Evolutionary conservation across 768 basidiomycete genomes (phyloP).

Genomic region (Termitomyces sp.): DNA sequence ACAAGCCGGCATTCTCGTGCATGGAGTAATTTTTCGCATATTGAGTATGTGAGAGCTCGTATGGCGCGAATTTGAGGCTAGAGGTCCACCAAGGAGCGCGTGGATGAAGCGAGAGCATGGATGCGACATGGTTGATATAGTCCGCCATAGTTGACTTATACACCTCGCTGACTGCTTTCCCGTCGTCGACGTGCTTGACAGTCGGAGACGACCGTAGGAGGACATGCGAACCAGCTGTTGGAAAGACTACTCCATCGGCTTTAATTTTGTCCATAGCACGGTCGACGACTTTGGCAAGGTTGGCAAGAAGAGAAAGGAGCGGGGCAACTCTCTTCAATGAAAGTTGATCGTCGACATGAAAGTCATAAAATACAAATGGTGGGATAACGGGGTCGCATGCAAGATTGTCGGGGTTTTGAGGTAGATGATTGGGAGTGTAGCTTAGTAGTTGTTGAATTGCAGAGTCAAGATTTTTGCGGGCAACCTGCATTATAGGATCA

Average conservation of each 20-base stretch:
- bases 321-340: conserved; percentile 1
- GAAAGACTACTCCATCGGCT: not conserved
- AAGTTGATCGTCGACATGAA: conserved; percentile 7
- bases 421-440: not conserved
- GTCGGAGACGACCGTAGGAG: not conserved
- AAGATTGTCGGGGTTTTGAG: not conserved
- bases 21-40: not conserved
- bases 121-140: not conserved
- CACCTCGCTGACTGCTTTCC: not conserved
- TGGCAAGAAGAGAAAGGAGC: not conserved
- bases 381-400: not conserved
- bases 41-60: not conserved
- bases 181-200: conserved; percentile 5
- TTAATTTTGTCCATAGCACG: not conserved
- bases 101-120: conserved; percentile 7
- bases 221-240: not conserved
- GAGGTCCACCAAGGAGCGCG: conserved; percentile 6
- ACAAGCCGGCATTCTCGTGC: not conserved
- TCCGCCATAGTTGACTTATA: not conserved
- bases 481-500: conserved; percentile 2
- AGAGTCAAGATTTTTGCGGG: conserved; percentile 5
- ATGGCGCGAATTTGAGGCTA: not conserved
- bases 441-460: conserved; percentile 1
- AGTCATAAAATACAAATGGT: conserved; percentile 7
- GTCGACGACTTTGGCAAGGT: conserved; percentile 1